Evolutionary conservation across 2,329 filamentous ascomycete species (phyloP).

Genomic region (Onygenales sp.): DNA sequence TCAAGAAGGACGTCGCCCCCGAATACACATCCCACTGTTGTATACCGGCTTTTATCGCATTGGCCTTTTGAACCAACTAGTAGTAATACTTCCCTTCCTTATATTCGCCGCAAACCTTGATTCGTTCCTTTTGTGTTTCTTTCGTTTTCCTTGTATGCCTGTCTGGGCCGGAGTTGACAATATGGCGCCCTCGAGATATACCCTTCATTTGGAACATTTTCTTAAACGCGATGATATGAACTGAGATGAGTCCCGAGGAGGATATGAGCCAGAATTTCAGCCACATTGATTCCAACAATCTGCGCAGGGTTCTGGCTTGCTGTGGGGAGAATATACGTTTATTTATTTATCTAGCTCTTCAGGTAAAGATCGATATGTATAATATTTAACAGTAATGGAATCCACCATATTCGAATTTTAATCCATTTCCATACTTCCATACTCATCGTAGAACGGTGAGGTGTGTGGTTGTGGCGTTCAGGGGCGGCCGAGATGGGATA

Average conservation of each 20-base stretch:
- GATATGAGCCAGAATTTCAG: neutral
- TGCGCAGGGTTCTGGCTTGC: neutral
- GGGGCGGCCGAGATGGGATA: too few species aligned
- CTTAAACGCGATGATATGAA: neutral
- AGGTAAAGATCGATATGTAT: neutral
- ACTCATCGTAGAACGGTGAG: too few species aligned
- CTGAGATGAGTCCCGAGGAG: neutral
- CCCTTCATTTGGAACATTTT: slow-evolving; percentile 2
- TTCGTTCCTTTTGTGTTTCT: neutral
- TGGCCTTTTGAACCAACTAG: too few species aligned
- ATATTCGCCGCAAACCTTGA: neutral
- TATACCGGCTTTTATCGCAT: neutral
- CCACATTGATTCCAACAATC: neutral
- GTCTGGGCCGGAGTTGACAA: slow-evolving; percentile 1
- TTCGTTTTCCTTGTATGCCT: neutral
- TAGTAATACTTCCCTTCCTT: neutral
- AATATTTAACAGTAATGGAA: neutral
- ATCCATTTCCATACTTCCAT: neutral
- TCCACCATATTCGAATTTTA: too few species aligned
- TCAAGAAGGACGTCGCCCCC: neutral
- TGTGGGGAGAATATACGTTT: neutral
- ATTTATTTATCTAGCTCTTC: too few species aligned
- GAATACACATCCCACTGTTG: neutral
- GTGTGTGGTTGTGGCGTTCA: too few species aligned
- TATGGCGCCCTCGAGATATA: slow-evolving; percentile 1